Base-by-base conservation (phyloP, 768 basidiomycete genomes). In the Calocybe cyanea region DNA sequence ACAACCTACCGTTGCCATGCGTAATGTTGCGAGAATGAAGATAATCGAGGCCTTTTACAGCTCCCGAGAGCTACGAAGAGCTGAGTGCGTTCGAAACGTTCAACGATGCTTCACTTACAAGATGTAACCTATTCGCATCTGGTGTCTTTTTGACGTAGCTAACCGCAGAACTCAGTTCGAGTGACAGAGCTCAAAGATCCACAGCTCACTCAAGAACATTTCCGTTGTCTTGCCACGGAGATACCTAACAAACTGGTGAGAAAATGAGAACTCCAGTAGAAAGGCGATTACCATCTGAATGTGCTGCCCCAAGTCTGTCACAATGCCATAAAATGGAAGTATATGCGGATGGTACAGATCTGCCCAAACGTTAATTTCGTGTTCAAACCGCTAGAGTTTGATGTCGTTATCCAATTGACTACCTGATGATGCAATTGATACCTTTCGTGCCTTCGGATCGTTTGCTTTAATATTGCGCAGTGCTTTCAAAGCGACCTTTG, bases 141-240 rank as follows among this genome's bases (percentile, higher is more conserved):
- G 61, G 64, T 38, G 71, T 55, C 2, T 46, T 42, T 38, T 59
- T 58, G 23, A 72, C 65, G 53, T 74, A 80, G 23, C 78, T 80
- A 46, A 45, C 18, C 25, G 7, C 7, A 25, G 18, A n/a, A 18
- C 4, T 44, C 18, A 2, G 25, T 23, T n/a, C 14, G 11, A 11
- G 23, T 32, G 28, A 28, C 4, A 11, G 17, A 4, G 17, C 40
- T 13, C 24, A 23, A 32, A 20, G 18, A 21, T 35, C 2, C 1
- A 38, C 15, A 17, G 53, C 69, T 45, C 52, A 78, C 80, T 74
- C 71, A 0, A 75, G 63, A 15, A 79, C 72, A 54, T 81, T 76
- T 33, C 77, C 78, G 52, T 79, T 72, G 28, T 70, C 66, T 63
- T 80, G 78, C 81, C 81, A 83, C 4, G 80, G 77, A 8, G 80